Conservation (phyloP, 2,329 filamentous ascomycete genomes). For the Epicoccum nigrum region DNA sequence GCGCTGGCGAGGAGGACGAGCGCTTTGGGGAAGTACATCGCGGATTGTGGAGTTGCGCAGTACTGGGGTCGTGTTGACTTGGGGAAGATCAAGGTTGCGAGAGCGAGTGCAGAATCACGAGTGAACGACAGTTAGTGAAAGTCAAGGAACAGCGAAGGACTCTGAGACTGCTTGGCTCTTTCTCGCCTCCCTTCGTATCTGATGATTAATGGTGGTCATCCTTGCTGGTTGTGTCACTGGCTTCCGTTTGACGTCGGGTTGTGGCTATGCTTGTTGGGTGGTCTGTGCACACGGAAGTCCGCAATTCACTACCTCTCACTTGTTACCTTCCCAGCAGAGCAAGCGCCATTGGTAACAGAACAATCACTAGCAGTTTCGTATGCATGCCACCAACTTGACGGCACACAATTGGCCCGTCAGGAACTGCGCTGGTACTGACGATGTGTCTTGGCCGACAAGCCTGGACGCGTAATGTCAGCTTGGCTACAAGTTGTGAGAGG, state of each 20-base stretch:
- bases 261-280: slow-evolving; percentile 1
- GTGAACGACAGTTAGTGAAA: not conserved
- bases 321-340: not conserved
- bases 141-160: not conserved
- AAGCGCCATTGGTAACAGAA: not conserved
- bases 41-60: not conserved
- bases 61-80: not conserved
- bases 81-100: not conserved
- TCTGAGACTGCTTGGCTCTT: slow-evolving; percentile 2
- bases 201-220: slow-evolving; percentile 14
- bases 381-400: not conserved
- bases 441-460: not conserved
- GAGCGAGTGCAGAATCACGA: not conserved
- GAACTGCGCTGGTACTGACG: not conserved
- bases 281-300: slow-evolving; percentile 10
- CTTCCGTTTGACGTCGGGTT: slow-evolving; percentile 1
- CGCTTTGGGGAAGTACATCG: slow-evolving; percentile 21
- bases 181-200: slow-evolving; percentile 5
- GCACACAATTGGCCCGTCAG: not conserved
- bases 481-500: no score
- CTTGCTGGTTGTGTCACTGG: slow-evolving; percentile 9
- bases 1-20: slow-evolving; percentile 25
- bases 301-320: not conserved
- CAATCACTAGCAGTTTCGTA: not conserved
- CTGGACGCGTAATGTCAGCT: not conserved